Base-by-base conservation (phyloP, 2,329 filamentous ascomycete species). In the Capronia epimyces region DNA sequence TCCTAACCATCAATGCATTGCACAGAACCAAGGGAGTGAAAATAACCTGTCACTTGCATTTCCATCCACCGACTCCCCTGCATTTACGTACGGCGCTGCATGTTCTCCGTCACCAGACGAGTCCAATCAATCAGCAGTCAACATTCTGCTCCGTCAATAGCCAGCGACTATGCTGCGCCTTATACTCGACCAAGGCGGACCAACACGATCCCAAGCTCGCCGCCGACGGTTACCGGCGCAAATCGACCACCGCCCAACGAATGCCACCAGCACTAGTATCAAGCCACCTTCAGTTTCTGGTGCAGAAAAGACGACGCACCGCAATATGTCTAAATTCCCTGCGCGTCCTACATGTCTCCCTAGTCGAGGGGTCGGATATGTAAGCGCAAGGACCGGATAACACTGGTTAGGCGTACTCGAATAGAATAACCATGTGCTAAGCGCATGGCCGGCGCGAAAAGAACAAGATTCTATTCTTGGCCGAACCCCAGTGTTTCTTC, bases 401-500 rank as follows among this genome's bases (percentile, higher is more conserved):
- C n/a, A n/a, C n/a, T n/a, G n/a, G n/a, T n/a, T n/a, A n/a, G n/a
- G 29, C 29, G 29, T 9, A 32, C 29, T 32, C 13, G 29, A 12
- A 7, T n/a, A n/a, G 29, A 32, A 12, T 10, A 25, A 24, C 21
- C 13, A n/a, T 22, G 39, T 3, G 25, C 9, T 3, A 9, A 22
- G 20, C 10, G 20, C 3, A 7, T 15, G 34, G 12, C 34, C 34
- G 16, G 18, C 34, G 34, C 16, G 13, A 37, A 37, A 37, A 18
- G 15, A 20, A 20, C 34, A n/a, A 20, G 16, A 47, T 10, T 48
- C 66, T 89, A 98, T 75, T 98, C 93, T 75, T 98, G 93, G 60
- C 93, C 93, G 68, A 98, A 98, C 56, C 93, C 93, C 76, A 98
- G 90, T 0, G 93, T 98, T 75, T 98, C 93, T 73, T 98, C 93